Conservation (phyloP, 768 basidiomycete genomes). For the Lactarius evosmus region DNA sequence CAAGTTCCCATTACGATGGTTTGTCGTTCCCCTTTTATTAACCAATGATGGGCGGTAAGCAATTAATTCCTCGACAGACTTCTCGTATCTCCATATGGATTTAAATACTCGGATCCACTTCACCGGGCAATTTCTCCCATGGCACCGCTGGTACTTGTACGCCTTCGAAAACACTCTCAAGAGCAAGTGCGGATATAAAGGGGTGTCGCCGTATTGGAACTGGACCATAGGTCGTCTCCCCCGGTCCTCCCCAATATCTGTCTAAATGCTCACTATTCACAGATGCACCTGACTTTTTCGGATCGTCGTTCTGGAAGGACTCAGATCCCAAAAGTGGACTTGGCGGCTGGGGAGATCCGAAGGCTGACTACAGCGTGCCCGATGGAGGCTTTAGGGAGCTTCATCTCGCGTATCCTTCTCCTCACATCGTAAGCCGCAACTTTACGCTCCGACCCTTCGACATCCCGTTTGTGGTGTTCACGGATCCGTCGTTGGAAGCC, state of each 20-base stretch:
- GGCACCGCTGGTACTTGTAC: constrained; percentile 32
- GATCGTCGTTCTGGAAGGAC: constrained; percentile 30
- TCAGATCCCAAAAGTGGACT: constrained; percentile 29
- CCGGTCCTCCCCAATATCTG: background rate
- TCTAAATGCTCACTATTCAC: background rate
- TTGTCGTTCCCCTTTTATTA: background rate
- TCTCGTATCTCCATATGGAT: constrained; percentile 33
- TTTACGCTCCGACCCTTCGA: constrained; percentile 37
- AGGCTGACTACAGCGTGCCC: constrained; percentile 28
- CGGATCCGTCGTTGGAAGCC: constrained; percentile 29
- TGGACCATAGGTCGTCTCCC: constrained; percentile 30
- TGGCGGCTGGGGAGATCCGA: constrained; percentile 33
- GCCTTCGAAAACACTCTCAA: constrained; percentile 29
- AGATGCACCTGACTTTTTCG: constrained; percentile 31
- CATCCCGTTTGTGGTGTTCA: constrained; percentile 18
- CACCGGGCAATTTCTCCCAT: constrained; percentile 32
- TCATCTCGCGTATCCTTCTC: constrained; percentile 35
- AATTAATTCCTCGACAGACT: constrained; percentile 18
- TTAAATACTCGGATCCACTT: constrained; percentile 32
- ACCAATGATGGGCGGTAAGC: too few relatives aligned
- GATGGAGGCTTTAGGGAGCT: constrained; percentile 34
- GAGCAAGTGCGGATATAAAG: constrained; percentile 30
- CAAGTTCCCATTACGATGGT: constrained; percentile 28
- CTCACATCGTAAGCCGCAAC: constrained; percentile 36
- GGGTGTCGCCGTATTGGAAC: constrained; percentile 33